Evolutionary conservation across 169 alveolate species (phyloP), one percentile per base, ranked within the genome.

Genomic region (Plasmodium gallinaceum): DNA sequence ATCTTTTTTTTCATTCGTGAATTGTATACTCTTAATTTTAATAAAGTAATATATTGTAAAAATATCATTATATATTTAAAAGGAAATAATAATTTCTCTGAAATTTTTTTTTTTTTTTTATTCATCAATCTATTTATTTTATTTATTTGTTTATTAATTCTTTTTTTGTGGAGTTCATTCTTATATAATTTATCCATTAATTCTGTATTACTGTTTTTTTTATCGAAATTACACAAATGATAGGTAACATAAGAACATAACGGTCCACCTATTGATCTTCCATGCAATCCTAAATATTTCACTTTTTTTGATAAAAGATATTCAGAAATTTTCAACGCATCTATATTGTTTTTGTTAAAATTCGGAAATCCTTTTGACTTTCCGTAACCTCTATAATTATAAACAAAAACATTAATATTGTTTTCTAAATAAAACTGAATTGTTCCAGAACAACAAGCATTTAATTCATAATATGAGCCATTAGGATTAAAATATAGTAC

Each of bases 251-350:
- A 83, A 8, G 85, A 83, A 18, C 91, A 83, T 43, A 83, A 72
- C 20, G 91, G 91, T 9, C 91, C 91, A 12, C 91, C 91, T 42
- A 83, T 83, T 10, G 91, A 83, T 52, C 74, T 83, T 58, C 91
- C 91, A 43, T 83, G 91, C 42, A 83, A 46, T 32, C 91, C 91
- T 83, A 83, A 83, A 83, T 83, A 54, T 83, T 83, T 83, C 20
- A 83, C 80, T 14, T 58, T 70, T 72, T 61, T 66, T 16, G 91
- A 83, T 26, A 83, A 69, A 52, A 83, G 85, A 83, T 52, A 83
- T 39, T 83, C 74, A 7, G 91, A 57, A 43, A 83, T 69, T 69
- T 83, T 66, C 57, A 83, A 83, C 7, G 91, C 91, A 48, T 83
- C 91, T 45, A 43, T 7, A 58, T 83, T 83, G 39, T 83, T 83